Base-by-base conservation (phyloP, 768 basidiomycete species). In the Panus rudis region DNA sequence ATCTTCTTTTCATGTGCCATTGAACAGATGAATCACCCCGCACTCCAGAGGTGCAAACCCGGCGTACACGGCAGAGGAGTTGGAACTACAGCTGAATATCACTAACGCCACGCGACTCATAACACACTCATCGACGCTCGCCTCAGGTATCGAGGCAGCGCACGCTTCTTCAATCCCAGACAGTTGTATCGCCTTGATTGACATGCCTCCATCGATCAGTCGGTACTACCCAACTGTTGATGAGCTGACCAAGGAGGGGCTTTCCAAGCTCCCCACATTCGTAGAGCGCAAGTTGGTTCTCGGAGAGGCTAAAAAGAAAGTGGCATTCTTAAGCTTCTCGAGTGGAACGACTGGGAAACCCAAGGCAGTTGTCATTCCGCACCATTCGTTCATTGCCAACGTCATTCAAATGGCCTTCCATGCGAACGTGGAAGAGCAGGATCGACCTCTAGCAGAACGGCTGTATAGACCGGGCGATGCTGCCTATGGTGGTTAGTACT, bases 321-420 rank as follows among this genome's bases (percentile, higher is more conserved):
- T 46, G 14, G 52, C 52, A 8, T 43, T 53, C 24, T 26, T 53
- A 37, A 48, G 49, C 40, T 53, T 51, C 43, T 53, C 52, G 23
- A 43, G 41, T 13, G 52, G 52, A 4, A 53, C 52, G 4, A 53
- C 52, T 11, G 52, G 52, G 2, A 39, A 42, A 13, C 49, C 52
- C 19, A 53, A 53, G 46, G 84, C 81, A 10, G 82, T 86, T 12
- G 70, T 70, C 2, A 81, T 87, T 41, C 59, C 85, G 0, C 84
- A 87, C 56, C 79, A 76, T 54, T 60, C 72, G 0, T 72, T 83
- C 4, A 79, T 85, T 23, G 67, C 73, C 14, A 85, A 84, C 43
- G 41, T 59, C 10, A 41, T 61, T 12, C 59, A 61, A 47, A 52
- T 52, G 43, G 47, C 56, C 6, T 26, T 44, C 8, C 49, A 43